Base-by-base conservation (phyloP, 163 green algal species). In the Trebouxiophyceae sp. region DNA sequence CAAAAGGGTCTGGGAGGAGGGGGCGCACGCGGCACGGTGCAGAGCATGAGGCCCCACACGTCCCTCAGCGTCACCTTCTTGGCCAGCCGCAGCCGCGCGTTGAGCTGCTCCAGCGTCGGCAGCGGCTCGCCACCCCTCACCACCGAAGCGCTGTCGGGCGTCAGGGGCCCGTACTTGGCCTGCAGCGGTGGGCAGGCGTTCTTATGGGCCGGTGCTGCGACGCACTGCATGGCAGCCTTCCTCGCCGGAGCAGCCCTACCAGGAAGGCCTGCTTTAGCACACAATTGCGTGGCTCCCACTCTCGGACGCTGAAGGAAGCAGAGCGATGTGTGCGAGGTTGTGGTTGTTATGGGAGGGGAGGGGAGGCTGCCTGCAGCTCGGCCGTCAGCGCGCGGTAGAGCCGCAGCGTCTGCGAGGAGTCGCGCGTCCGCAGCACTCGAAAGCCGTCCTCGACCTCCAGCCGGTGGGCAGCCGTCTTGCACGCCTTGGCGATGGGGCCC, bases 21-120 rank as follows among this genome's bases (percentile, higher is more conserved):
- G 5, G 7, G 24, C 27, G 32, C 45, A 86, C 83, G 70, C 59
- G 68, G 74, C 30, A 89, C 67, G 2, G 63, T 55, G 16, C 33
- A 64, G 19, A 89, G 78, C 81, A 88, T 88, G 34, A 84, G 69
- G 23, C 58, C 75, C 68, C 75, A 90, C 31, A 85, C 63, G 34
- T 84, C 75, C 12, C 71, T 59, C 60, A 90, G 73, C 26, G 76
- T 86, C 22, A 57, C 64, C 12, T 47, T 68, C 23, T 61, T 67
- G n/a, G n/a, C 30, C 7, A 45, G 39, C 27, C 45, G 60, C 33
- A 67, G 50, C 2, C 33, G 56, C 22, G 32, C 20, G 5, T 45
- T 44, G 44, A 76, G 79, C 24, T 69, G 63, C 2, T 46, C 39
- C 44, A 69, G 79, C 2, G 45, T 72, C 2, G 61, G 68, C 45